These are phyloP conservation scores for Hydrangea macrophylla DNA, from an alignment of 148 eudicot genomes.

Conservation along the genomic window DNA sequence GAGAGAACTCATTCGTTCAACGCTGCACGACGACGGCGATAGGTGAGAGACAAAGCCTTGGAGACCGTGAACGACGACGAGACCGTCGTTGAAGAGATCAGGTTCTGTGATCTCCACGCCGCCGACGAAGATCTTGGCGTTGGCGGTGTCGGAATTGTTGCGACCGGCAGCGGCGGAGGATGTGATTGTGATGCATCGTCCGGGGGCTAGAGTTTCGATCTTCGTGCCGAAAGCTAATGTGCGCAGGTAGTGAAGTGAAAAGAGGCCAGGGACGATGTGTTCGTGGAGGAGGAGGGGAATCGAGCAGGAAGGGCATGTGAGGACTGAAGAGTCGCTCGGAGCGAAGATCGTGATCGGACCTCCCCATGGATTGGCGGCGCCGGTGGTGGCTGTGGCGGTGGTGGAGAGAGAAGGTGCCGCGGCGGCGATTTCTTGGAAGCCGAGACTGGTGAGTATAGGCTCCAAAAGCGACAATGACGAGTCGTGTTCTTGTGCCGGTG, in stretches of 20 bases:
- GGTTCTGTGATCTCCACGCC: slow-evolving; percentile 31
- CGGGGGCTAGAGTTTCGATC: too few species aligned
- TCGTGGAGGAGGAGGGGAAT: slow-evolving; percentile 24
- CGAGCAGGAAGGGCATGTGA: slow-evolving; percentile 24
- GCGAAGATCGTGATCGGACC: slow-evolving; percentile 31
- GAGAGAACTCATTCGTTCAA: too few species aligned
- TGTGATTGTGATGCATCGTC: slow-evolving; percentile 35
- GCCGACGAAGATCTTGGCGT: slow-evolving; percentile 27
- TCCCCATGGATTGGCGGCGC: too few species aligned
- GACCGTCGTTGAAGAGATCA: slow-evolving; percentile 34
- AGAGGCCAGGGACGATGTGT: slow-evolving; percentile 29
- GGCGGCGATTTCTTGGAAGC: slow-evolving; percentile 21
- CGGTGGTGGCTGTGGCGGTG: too few species aligned
- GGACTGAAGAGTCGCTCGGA: slow-evolving; percentile 20
- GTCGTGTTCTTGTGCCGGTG: not conserved
- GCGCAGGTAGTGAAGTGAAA: slow-evolving; percentile 23
- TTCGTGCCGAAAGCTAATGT: slow-evolving; percentile 31
- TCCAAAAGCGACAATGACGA: not conserved
- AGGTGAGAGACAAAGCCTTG: slow-evolving; percentile 31
- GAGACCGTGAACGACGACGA: slow-evolving; percentile 32
- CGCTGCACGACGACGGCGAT: slow-evolving; percentile 29
- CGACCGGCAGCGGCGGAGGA: not conserved
- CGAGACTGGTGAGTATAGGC: slow-evolving; percentile 20
- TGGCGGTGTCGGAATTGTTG: not conserved
- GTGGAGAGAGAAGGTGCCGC: slow-evolving; percentile 21